phyloP scores from a whole-genome alignment of 73 alveolate species.

The Breviolum minutum region DNA sequence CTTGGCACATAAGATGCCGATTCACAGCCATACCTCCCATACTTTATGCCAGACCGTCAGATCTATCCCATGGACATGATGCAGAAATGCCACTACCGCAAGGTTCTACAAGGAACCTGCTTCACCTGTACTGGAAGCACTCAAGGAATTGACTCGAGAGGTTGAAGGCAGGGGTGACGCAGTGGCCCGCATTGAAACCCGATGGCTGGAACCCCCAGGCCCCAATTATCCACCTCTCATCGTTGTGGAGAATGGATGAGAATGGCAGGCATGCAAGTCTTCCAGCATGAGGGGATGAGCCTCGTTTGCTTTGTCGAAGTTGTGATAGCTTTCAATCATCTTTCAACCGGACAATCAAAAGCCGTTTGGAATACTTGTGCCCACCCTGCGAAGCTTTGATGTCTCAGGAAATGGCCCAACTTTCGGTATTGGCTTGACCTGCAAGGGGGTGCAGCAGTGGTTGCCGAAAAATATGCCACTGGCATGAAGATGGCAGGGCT shows the following conservation, averaged over 20 bases:
- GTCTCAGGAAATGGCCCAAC: conserved; percentile 86
- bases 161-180: not conserved
- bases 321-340: not conserved
- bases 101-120: conserved; percentile 88
- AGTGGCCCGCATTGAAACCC: too few relatives aligned
- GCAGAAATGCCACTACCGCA: too few relatives aligned
- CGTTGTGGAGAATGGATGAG: too few relatives aligned
- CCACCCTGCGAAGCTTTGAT: not conserved
- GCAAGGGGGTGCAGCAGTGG: conserved; percentile 63
- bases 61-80: too few relatives aligned
- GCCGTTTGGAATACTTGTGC: not conserved
- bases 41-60: too few relatives aligned
- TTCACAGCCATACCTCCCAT: not conserved
- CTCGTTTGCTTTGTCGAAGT: not conserved
- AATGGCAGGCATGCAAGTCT: conserved; percentile 65
- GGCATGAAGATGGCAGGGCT: not conserved
- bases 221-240: too few relatives aligned
- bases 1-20: not conserved
- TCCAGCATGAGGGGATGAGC: conserved; percentile 71
- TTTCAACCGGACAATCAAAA: not conserved
- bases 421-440: conserved; percentile 70
- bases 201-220: not conserved
- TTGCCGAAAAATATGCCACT: conserved; percentile 52
- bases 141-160: not conserved
- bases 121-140: conserved; percentile 27